Evolutionary conservation across 1,284 basidiomycete genomes (phyloP), one percentile per base, ranked within the genome.

Genomic region (Trametes pubescens): DNA sequence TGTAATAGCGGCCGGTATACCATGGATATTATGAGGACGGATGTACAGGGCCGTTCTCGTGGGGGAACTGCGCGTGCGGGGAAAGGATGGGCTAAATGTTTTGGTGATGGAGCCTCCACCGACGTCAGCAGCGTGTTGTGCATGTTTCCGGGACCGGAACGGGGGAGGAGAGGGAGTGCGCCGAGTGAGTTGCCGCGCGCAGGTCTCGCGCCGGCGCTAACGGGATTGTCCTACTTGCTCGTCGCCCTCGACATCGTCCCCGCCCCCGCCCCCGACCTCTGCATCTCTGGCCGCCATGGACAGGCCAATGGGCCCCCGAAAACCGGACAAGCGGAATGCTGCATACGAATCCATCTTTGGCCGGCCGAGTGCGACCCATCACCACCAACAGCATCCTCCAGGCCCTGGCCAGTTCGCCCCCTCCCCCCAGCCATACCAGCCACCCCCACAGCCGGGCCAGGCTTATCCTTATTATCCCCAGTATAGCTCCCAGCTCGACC

Each of bases 271-370:
- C 54, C 40, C 63, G 24, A 34, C 57, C 40, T 38, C 57, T 47
- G 44, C 56, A 37, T 21, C 57, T 47, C 37, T 44, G 62, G 59
- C 59, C 68, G 67, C 62, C 62, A 91, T 91, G 89, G 88, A 90
- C 76, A 83, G 84, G 73, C 89, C 89, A 54, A 75, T 86, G 68
- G 90, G 90, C 60, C 89, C 90, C 66, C 84, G 89, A 64, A 86
- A 86, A 68, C 87, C 87, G 56, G 89, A 91, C 80, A 91, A 91
- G 74, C 88, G 91, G 61, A 81, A 85, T 74, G 84, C 86, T 62
- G 92, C 92, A 44, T 94, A 92, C 80, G 89, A 93, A 76, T 86
- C 88, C 72, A 93, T 94, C 77, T 94, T 94, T 76, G 90, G 91
- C 38, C 84, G 92, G 24, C 88, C 91, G 51, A 85, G 84, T 65